Conservation (phyloP, 1,139 yeast species). For the Suhomyces chickasaworum region DNA sequence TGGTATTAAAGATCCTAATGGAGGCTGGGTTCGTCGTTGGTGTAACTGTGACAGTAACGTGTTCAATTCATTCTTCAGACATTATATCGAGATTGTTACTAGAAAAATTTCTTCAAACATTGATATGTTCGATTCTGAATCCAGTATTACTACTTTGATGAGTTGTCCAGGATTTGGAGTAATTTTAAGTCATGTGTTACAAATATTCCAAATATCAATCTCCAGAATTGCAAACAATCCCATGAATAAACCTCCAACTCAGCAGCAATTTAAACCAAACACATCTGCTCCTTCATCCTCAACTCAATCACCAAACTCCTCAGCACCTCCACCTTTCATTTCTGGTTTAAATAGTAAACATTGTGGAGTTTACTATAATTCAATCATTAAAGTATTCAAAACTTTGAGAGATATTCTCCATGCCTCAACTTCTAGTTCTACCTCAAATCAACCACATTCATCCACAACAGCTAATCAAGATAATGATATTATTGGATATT, state of each 20-base stretch:
- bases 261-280: conserved; percentile 6
- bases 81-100: conserved; percentile 50
- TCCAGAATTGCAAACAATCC: conserved; percentile 29
- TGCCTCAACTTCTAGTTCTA: conserved; percentile 21
- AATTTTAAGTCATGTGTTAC: conserved; percentile 40
- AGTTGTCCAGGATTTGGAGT: conserved; percentile 41
- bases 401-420: conserved; percentile 48
- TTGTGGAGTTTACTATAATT: conserved; percentile 38
- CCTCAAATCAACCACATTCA: conserved; percentile 1
- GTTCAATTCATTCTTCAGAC: conserved; percentile 74
- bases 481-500: conserved; percentile 11
- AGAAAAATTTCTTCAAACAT: conserved; percentile 15
- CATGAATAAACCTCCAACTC: conserved; percentile 7
- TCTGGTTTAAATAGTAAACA: conserved; percentile 20
- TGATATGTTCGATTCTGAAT: conserved; percentile 5
- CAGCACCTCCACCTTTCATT: conserved; percentile 19
- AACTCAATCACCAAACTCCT: conserved; percentile 19
- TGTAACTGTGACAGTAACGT: conserved; percentile 59
- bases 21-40: conserved; percentile 67
- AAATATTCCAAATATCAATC: conserved; percentile 39
- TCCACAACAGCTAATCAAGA: conserved; percentile 1
- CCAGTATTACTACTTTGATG: conserved; percentile 9
- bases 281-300: conserved; percentile 3
- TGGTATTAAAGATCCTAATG: conserved; percentile 62
- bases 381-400: conserved; percentile 45